Percentiles rank a stretch among this genome's conserved stretches.
Evolutionary conservation across 2,329 filamentous ascomycete genomes (phyloP).

Genomic region (Amauroascus niger): DNA sequence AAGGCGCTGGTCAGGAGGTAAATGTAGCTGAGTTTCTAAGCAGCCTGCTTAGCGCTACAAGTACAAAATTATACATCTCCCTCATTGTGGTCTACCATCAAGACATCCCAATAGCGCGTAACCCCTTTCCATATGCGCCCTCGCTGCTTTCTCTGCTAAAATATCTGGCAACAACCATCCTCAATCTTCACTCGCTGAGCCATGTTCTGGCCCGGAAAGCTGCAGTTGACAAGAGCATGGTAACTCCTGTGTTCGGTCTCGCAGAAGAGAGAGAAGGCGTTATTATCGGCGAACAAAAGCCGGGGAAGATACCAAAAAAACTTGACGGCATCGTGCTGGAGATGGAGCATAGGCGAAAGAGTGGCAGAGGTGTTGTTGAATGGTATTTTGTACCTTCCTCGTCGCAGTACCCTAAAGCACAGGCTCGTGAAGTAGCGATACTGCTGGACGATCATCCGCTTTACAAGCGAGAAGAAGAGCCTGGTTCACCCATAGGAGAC

Average conservation of each 20-base stretch:
- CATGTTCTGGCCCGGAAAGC: conserved; percentile 65
- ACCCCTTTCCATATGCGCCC: conserved; percentile 44
- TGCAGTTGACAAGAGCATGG: conserved; percentile 65
- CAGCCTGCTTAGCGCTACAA: conserved; percentile 51
- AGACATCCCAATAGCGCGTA: conserved; percentile 55
- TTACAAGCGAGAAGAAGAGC: conserved; percentile 46
- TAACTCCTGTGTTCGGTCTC: conserved; percentile 69
- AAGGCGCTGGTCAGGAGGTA: conserved; percentile 39
- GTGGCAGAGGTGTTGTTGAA: conserved; percentile 67
- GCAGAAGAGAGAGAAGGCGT: conserved; percentile 69
- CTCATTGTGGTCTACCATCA: conserved; percentile 73
- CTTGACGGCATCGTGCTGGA: conserved; percentile 62
- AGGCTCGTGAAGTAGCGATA: conserved; percentile 43
- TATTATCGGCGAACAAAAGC: conserved; percentile 52
- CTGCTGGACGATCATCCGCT: conserved; percentile 68
- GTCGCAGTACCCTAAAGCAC: conserved; percentile 37
- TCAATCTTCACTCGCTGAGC: conserved; percentile 61
- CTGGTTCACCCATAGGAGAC: conserved; percentile 41
- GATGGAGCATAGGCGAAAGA: conserved; percentile 78
- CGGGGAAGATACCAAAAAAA: conserved; percentile 28
- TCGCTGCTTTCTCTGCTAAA: conserved; percentile 61
- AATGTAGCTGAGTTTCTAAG: conserved; percentile 61
- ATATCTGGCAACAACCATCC: conserved; percentile 81
- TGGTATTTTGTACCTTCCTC: conserved; percentile 49
- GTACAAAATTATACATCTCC: conserved; percentile 43